Conservation (phyloP, 2,329 filamentous ascomycete species). For the Esteya vermicola region DNA sequence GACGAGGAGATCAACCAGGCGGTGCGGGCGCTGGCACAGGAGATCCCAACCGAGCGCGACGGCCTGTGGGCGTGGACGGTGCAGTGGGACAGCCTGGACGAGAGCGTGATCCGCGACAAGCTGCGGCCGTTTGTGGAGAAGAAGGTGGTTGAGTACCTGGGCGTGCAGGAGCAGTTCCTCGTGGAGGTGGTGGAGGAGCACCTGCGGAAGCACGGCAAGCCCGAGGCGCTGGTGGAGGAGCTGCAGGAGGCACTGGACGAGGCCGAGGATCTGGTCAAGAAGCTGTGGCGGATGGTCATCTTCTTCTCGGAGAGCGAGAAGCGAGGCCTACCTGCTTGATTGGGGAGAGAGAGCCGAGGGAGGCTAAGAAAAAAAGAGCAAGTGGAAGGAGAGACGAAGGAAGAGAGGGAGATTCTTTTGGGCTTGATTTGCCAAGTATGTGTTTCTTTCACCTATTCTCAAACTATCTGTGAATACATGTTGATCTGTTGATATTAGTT, state of each 20-base stretch:
- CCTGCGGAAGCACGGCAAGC: conserved; percentile 57
- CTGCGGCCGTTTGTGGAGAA: conserved; percentile 92
- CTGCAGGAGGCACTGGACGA: conserved; percentile 85
- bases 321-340: conserved; percentile 60
- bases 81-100: conserved; percentile 84
- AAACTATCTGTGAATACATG: too few species aligned
- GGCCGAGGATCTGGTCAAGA: conserved; percentile 85
- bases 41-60: conserved; percentile 77
- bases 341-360: too few species aligned
- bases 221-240: conserved; percentile 72
- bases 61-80: conserved; percentile 87
- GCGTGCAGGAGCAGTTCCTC: conserved; percentile 89
- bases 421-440: too few species aligned
- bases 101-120: conserved; percentile 67
- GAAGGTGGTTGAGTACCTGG: conserved; percentile 94
- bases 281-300: conserved; percentile 96
- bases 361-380: too few species aligned
- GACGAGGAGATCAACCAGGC: conserved; percentile 81
- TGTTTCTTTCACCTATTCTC: too few species aligned
- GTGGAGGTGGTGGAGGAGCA: conserved; percentile 88
- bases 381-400: too few species aligned
- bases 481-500: too few species aligned
- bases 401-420: too few species aligned
- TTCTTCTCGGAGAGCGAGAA: conserved; percentile 96
- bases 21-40: conserved; percentile 66